Evolutionary conservation across 805 yeast genomes (phyloP), one percentile per base, ranked within the genome.

Genomic region (Isabelozyma pseudorhagii): DNA sequence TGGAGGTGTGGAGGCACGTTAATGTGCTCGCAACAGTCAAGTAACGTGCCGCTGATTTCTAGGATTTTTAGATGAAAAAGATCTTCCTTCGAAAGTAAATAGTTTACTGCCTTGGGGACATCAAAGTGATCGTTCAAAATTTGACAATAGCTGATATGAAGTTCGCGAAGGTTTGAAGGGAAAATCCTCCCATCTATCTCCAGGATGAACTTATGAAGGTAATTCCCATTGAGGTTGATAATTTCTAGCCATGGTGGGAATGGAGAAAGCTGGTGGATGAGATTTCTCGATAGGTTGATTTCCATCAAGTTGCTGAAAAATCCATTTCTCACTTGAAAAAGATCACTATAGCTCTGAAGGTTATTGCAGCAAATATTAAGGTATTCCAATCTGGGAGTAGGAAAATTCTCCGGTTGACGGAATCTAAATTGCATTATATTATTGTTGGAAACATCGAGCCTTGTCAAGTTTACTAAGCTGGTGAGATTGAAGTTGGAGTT

Each of bases 311-410:
- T 47, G 25, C 25, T 21, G 25, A 21, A 21, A 21, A 21, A 21
- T 1, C 25, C 25, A 21, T 21, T 21, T 21, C 25, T 18, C 14
- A 11, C 5, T 21, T 38, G 39, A 29, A 10, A 28, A 17, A 44
- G 18, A 38, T 52, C 53, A 2, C 40, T 36, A 13, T 52, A 46
- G 8, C 41, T 48, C 7, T 40, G 50, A n/a, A 68, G 46, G 40
- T 61, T 54, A 45, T 68, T 68, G 9, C 69, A 62, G 5, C 67
- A 58, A 10, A 68, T 54, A 39, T 65, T 55, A 14, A 67, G 45
- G 8, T 14, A 17, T 7, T 42, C 18, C 25, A 66, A 49, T 8
- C 43, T 14, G 13, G 28, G 17, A 9, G 40, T 31, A 43, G 38
- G 28, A 11, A 34, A 11, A 9, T 13, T 21, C 2, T 10, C 17